Percentiles rank a stretch among this genome's conserved stretches.
These are phyloP conservation scores for Microbotryomycetes sp. DNA, from an alignment of 1,284 basidiomycete genomes.

Conservation along the genomic window DNA sequence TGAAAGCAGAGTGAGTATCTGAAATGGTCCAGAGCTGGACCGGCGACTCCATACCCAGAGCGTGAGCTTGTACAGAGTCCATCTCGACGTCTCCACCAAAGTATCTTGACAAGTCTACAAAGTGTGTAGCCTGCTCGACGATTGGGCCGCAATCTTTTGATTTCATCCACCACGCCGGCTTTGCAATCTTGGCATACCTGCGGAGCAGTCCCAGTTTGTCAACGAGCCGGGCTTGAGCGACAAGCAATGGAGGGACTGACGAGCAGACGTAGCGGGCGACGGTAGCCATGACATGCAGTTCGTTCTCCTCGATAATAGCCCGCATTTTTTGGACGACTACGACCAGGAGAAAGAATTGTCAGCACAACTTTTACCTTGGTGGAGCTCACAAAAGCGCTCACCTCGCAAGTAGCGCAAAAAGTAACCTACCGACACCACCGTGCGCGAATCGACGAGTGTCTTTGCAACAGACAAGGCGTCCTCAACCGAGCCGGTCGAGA, in stretches of 20 bases:
- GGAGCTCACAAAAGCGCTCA: background rate
- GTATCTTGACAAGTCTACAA: slow-evolving; percentile 54
- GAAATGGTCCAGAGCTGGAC: background rate
- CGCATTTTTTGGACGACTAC: slow-evolving; percentile 94
- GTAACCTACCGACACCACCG: slow-evolving; percentile 81
- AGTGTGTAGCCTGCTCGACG: slow-evolving; percentile 91
- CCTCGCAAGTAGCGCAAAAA: slow-evolving; percentile 84
- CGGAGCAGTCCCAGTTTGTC: too few relatives aligned
- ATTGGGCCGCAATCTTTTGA: slow-evolving; percentile 82
- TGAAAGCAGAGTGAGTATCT: background rate
- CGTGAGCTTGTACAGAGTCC: slow-evolving; percentile 55
- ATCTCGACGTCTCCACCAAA: slow-evolving; percentile 97
- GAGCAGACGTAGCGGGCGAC: slow-evolving; percentile 93
- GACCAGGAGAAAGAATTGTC: slow-evolving; percentile 6
- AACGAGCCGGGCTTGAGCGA: background rate
- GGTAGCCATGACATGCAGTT: slow-evolving; percentile 94
- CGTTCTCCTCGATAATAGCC: slow-evolving; percentile 86
- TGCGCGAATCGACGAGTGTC: slow-evolving; percentile 76
- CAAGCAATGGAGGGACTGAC: slow-evolving; percentile 52
- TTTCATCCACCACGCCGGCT: slow-evolving; percentile 93
- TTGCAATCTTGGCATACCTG: slow-evolving; percentile 56
- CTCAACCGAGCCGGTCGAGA: slow-evolving; percentile 32
- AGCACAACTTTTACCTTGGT: too few relatives aligned
- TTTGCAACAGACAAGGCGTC: slow-evolving; percentile 57
- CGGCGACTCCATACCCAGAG: slow-evolving; percentile 23